phyloP scores from a whole-genome alignment of 2,329 filamentous ascomycete genomes.

The Pseudogymnoascus sp. region DNA sequence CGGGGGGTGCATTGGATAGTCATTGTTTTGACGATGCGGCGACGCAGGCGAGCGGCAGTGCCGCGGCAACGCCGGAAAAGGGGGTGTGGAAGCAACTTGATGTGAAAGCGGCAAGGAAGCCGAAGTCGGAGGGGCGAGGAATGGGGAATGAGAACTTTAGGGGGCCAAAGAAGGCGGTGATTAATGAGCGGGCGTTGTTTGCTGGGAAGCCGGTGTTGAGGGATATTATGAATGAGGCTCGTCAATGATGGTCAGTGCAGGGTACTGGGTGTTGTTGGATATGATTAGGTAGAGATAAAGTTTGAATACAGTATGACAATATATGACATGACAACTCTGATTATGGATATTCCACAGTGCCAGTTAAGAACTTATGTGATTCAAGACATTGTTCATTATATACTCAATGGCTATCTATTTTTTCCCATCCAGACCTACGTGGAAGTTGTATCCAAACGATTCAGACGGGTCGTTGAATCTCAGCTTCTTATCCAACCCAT shows the following conservation, averaged over 20 bases:
- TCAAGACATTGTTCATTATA: neutral
- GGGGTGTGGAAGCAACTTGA: conserved; percentile 16
- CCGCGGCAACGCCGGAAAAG: conserved; percentile 11
- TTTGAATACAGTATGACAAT: conserved; percentile 7
- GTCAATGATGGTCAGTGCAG: neutral
- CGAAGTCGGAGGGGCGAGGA: conserved; percentile 15
- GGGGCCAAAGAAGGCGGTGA: conserved; percentile 46
- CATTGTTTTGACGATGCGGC: conserved; percentile 55
- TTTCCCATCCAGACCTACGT: conserved; percentile 51
- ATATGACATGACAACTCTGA: neutral
- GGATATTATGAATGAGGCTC: conserved; percentile 69
- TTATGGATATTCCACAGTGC: neutral
- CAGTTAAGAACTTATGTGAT: neutral
- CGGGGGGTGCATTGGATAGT: conserved; percentile 51
- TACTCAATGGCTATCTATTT: conserved; percentile 16
- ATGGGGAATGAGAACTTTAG: neutral
- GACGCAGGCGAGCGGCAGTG: conserved; percentile 38
- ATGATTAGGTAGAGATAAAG: neutral
- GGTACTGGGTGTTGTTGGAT: neutral
- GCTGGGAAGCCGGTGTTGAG: conserved; percentile 61
- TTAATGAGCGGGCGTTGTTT: conserved; percentile 54
- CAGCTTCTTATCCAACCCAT: conserved; percentile 48
- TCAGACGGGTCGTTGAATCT: conserved; percentile 53
- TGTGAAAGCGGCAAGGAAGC: conserved; percentile 17
- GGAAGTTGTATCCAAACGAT: conserved; percentile 51